Percentiles rank a stretch among this genome's conserved stretches.
Evolutionary conservation across 257 asterid genomes (phyloP).

Genomic region (Fraxinus excelsior): DNA sequence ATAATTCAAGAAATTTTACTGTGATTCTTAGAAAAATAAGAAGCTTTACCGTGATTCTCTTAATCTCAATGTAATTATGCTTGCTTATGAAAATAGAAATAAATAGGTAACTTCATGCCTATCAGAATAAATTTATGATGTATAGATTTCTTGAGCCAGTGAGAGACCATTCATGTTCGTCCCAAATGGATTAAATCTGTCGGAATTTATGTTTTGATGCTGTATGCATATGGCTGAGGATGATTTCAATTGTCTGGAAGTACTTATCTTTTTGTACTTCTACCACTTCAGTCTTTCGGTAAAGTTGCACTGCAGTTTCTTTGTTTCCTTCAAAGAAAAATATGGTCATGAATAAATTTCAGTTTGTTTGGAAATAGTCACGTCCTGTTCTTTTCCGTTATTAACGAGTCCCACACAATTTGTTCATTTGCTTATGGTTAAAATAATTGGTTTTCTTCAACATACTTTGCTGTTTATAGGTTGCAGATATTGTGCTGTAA

Average conservation of each 20-base stretch:
- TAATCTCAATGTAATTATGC: background rate
- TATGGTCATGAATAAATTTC: background rate
- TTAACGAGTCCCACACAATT: background rate
- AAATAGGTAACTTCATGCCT: background rate
- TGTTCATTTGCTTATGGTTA: background rate
- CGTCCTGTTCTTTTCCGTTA: background rate
- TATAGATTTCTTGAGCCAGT: background rate
- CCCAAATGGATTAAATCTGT: constrained; percentile 9
- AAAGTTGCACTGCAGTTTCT: background rate
- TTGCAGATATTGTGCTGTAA: background rate
- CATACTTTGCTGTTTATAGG: background rate
- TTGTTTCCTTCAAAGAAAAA: background rate
- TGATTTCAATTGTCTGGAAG: background rate
- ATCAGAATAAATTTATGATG: background rate
- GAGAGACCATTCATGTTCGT: background rate
- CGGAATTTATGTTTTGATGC: constrained; percentile 2
- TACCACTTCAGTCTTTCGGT: background rate
- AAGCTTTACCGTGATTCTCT: constrained; percentile 13
- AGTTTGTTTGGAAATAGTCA: background rate
- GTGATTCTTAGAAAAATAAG: background rate
- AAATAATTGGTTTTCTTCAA: background rate
- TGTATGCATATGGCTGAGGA: background rate
- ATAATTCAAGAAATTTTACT: background rate
- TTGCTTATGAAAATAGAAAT: background rate
- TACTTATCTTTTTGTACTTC: background rate